A percentile compares a stretch with the other conserved stretches of the same genome.
Evolutionary conservation across 805 yeast species (phyloP).

Genomic region (Torulaspora delbrueckii): DNA sequence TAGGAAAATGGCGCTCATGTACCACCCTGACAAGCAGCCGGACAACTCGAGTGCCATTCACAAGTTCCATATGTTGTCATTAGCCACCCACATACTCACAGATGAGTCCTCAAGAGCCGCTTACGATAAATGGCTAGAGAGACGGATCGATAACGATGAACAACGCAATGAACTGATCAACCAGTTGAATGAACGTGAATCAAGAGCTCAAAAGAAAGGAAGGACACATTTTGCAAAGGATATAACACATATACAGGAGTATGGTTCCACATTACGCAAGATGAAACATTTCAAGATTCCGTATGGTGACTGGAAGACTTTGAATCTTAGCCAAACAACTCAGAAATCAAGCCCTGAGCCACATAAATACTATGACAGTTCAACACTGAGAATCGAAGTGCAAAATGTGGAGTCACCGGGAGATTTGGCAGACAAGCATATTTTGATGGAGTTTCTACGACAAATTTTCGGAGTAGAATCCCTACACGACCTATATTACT

Average conservation of each 20-base stretch:
- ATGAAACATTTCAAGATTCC: conserved; percentile 25
- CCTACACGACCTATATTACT: conserved; percentile 19
- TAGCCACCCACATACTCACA: conserved; percentile 27
- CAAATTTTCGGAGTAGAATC: conserved; percentile 1
- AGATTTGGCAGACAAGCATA: conserved; percentile 5
- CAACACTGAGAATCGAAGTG: conserved; percentile 20
- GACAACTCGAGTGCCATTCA: conserved; percentile 15
- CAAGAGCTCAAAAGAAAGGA: background rate
- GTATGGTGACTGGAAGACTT: conserved; percentile 27
- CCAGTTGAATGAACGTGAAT: conserved; percentile 6
- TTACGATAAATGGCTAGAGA: conserved; percentile 26
- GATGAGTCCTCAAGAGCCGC: conserved; percentile 14
- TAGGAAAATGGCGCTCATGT: conserved; percentile 22
- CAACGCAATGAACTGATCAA: conserved; percentile 8
- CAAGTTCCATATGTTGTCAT: conserved; percentile 25
- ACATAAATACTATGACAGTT: conserved; percentile 14
- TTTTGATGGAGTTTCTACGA: background rate
- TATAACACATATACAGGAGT: conserved; percentile 17
- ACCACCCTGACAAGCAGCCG: conserved; percentile 30
- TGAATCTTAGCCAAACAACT: background rate
- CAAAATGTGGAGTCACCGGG: conserved; percentile 1
- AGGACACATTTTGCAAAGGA: background rate
- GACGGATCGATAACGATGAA: background rate
- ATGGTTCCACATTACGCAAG: conserved; percentile 29
- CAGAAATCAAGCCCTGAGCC: conserved; percentile 1